Conservation (phyloP, 2,329 filamentous ascomycete species). For the Monosporascus sp. region DNA sequence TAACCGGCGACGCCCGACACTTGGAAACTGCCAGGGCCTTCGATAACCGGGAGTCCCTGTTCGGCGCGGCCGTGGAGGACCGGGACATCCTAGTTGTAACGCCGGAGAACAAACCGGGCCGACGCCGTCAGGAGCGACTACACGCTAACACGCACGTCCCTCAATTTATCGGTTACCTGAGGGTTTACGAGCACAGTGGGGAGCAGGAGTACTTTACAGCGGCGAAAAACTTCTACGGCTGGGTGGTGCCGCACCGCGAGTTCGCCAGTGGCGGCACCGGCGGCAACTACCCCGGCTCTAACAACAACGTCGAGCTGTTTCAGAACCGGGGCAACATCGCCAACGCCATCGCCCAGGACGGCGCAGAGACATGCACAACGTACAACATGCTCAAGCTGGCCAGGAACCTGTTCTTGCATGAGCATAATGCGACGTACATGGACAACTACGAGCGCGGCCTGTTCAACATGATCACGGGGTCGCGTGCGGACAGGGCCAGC, state of each 20-base stretch:
- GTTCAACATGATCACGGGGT: constrained; percentile 29
- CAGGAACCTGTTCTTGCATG: constrained; percentile 27
- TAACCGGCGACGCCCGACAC: constrained; percentile 24
- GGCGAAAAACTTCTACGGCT: constrained; percentile 29
- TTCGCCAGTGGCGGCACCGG: constrained; percentile 26
- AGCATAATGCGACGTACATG: constrained; percentile 29
- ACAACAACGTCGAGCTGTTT: constrained; percentile 27
- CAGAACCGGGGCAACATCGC: constrained; percentile 29
- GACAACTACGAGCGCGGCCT: constrained; percentile 29
- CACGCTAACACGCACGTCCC: constrained; percentile 29
- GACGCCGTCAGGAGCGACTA: constrained; percentile 21
- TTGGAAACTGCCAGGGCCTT: constrained; percentile 26
- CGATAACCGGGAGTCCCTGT: constrained; percentile 28
- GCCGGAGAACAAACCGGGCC: constrained; percentile 22
- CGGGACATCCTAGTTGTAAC: constrained; percentile 25
- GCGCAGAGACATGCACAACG: constrained; percentile 28
- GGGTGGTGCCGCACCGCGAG: constrained; percentile 27
- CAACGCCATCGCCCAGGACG: constrained; percentile 21
- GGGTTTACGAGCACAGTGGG: constrained; percentile 25
- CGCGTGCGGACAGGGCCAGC: constrained; percentile 20
- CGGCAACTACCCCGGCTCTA: constrained; percentile 26
- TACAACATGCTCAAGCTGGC: constrained; percentile 30
- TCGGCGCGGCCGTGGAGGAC: constrained; percentile 24
- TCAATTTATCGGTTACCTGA: constrained; percentile 27
- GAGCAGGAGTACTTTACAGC: constrained; percentile 24